Evolutionary conservation across 495 filamentous ascomycete genomes (phyloP).

Genomic region (Podospora comata): DNA sequence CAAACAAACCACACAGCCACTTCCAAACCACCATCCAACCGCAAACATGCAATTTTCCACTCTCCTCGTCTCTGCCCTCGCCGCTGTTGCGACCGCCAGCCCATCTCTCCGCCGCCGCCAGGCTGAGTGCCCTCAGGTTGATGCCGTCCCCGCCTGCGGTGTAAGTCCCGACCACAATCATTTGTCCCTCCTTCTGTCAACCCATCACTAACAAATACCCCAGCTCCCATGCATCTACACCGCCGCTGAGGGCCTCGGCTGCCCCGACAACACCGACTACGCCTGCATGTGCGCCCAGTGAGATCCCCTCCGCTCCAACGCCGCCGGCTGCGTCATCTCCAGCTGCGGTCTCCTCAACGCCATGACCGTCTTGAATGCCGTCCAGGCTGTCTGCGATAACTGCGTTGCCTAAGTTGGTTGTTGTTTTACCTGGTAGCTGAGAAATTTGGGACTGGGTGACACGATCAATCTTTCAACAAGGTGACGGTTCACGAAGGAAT

Average conservation of each 20-base stretch:
- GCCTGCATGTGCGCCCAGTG: slow-evolving; percentile 16
- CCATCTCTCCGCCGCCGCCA: slow-evolving; percentile 9
- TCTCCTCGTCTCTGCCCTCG: slow-evolving; percentile 12
- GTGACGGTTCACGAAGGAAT: too few species aligned
- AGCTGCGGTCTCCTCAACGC: slow-evolving; percentile 7
- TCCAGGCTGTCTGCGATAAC: slow-evolving; percentile 14
- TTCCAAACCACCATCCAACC: slow-evolving; percentile 1
- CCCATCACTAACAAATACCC: neutral
- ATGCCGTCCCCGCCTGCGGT: slow-evolving; percentile 13
- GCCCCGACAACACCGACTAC: slow-evolving; percentile 8
- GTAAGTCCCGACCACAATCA: neutral
- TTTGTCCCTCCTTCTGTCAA: neutral
- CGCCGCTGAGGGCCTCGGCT: slow-evolving; percentile 10
- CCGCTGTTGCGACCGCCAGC: slow-evolving; percentile 12
- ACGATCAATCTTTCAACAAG: too few species aligned
- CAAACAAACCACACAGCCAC: neutral
- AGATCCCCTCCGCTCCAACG: slow-evolving; percentile 7
- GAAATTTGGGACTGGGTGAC: too few species aligned
- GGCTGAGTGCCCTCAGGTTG: slow-evolving; percentile 13
- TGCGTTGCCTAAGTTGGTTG: slow-evolving; percentile 10
- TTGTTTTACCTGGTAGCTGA: too few species aligned
- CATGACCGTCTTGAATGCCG: slow-evolving; percentile 10
- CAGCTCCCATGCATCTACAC: slow-evolving; percentile 10
- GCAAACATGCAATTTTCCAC: slow-evolving; percentile 19
- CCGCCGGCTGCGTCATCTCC: slow-evolving; percentile 11